Conservation (phyloP, 2,329 filamentous ascomycete species). For the Tricladium varicosporioides region DNA sequence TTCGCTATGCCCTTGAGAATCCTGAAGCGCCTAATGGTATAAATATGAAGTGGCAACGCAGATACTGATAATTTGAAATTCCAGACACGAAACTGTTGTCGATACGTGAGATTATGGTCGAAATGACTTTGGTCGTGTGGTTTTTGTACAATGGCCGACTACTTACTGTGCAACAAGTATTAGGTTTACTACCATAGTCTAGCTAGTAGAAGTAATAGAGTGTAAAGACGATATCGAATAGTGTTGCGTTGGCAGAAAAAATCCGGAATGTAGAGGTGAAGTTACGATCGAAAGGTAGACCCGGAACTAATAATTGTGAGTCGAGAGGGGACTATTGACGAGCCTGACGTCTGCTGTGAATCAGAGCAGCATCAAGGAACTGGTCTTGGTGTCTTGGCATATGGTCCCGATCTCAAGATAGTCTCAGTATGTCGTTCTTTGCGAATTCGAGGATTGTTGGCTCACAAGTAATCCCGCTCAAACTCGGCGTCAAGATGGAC, state of each 20-base stretch:
- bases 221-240: too few relatives aligned
- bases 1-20: background rate
- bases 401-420: constrained; percentile 28
- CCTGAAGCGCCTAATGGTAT: background rate
- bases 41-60: background rate
- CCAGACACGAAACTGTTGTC: background rate
- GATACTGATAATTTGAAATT: background rate
- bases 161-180: too few relatives aligned
- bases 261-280: background rate
- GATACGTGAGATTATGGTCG: too few relatives aligned
- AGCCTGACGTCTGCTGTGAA: background rate
- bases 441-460: constrained; percentile 15
- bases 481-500: constrained; percentile 36
- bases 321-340: background rate
- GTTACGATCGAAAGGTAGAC: background rate
- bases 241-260: too few relatives aligned
- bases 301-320: background rate
- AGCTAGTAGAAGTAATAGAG: too few relatives aligned
- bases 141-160: too few relatives aligned
- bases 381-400: constrained; percentile 31
- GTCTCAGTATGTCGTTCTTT: constrained; percentile 22
- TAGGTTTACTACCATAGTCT: too few relatives aligned
- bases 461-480: constrained; percentile 36
- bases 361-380: constrained; percentile 21
- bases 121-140: too few relatives aligned